phyloP scores from a whole-genome alignment of 2,329 filamentous ascomycete species.

The Cryphonectria japonica region DNA sequence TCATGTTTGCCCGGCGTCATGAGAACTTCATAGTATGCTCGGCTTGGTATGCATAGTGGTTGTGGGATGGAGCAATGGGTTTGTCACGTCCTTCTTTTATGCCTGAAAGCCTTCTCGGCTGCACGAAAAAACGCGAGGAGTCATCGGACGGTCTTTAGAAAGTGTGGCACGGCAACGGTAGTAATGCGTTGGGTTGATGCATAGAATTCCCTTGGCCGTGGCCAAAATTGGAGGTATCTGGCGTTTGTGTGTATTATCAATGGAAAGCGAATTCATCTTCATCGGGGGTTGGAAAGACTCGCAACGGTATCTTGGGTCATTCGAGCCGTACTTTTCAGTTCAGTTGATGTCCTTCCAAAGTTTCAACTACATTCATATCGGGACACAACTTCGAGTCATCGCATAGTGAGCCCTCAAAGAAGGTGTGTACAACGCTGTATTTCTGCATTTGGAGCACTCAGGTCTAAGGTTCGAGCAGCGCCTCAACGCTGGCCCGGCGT shows the following conservation, averaged over 20 bases:
- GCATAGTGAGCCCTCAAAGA: background rate
- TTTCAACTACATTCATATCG: background rate
- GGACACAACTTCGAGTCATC: background rate
- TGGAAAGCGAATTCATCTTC: background rate
- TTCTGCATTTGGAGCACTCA: background rate
- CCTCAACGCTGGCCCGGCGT: background rate
- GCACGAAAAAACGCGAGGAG: background rate
- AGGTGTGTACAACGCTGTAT: background rate
- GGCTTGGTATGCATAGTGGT: background rate
- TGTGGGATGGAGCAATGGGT: background rate
- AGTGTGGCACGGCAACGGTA: background rate
- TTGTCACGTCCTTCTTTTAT: background rate
- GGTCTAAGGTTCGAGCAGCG: background rate
- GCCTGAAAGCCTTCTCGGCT: background rate
- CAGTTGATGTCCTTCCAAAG: background rate
- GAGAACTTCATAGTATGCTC: background rate
- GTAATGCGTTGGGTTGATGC: background rate
- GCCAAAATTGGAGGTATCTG: background rate
- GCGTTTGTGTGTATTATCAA: background rate
- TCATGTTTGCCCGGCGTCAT: background rate
- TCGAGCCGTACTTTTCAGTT: background rate
- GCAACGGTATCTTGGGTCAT: background rate
- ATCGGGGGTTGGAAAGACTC: too few species aligned
- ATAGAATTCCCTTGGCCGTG: background rate
- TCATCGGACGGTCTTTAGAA: background rate